phyloP scores from a whole-genome alignment of 2,329 filamentous ascomycete species.

The Raffaelea ambrosiae region DNA sequence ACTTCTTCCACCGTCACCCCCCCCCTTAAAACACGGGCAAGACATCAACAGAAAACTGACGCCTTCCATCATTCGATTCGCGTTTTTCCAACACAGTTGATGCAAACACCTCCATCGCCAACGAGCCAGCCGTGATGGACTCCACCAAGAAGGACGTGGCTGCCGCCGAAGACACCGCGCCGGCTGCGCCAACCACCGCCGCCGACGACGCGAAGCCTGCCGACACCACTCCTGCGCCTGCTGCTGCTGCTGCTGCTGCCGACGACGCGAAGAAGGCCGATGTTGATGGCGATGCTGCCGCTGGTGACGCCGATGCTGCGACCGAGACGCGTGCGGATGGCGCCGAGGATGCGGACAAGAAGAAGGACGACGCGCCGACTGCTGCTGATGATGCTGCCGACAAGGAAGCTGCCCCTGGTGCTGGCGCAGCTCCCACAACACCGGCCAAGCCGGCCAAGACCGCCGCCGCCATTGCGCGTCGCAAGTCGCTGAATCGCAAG shows the following conservation, averaged over 20 bases:
- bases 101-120: not conserved
- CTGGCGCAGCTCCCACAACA: conserved; percentile 22
- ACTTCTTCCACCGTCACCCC: not conserved
- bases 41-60: not conserved
- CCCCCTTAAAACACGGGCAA: not conserved
- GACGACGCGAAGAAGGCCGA: conserved; percentile 1
- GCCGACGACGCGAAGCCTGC: conserved; percentile 6
- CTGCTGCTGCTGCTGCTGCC: not conserved
- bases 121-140: conserved; percentile 3
- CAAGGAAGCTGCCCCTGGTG: conserved; percentile 16
- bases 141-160: conserved; percentile 9
- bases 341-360: conserved; percentile 16
- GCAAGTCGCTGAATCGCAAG: conserved; percentile 84
- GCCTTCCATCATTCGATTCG: not conserved
- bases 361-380: conserved; percentile 15
- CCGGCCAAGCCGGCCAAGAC: conserved; percentile 25
- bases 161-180: conserved; percentile 8
- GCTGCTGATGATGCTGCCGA: conserved; percentile 10
- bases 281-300: too few species aligned
- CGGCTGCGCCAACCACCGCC: not conserved
- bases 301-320: conserved; percentile 10
- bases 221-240: not conserved
- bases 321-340: conserved; percentile 14
- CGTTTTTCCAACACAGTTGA: too few species aligned
- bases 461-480: conserved; percentile 47